phyloP scores from a whole-genome alignment of 345 rosid genomes.

The Excoecaria agallocha region DNA sequence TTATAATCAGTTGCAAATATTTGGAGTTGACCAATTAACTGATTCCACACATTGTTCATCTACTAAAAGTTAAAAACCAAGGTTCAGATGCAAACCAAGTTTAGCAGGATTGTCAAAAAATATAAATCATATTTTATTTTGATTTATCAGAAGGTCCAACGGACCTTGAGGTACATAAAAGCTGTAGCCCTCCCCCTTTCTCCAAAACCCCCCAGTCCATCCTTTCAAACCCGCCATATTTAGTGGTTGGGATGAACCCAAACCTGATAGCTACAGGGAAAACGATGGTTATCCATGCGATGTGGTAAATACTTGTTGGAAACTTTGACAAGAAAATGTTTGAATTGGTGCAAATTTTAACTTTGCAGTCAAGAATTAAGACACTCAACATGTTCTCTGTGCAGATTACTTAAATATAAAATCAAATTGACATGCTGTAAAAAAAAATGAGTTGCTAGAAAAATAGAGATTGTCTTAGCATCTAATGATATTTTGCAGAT shows the following conservation, averaged over 20 bases:
- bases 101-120: not conserved
- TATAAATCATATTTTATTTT: not conserved
- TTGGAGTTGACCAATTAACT: not conserved
- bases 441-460: not conserved
- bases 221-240: no score
- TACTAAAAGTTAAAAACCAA: not conserved
- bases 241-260: no score
- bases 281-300: not conserved
- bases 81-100: not conserved
- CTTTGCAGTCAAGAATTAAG: not conserved
- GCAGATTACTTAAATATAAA: not conserved
- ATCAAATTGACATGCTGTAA: not conserved
- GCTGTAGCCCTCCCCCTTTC: not conserved
- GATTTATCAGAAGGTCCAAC: not conserved
- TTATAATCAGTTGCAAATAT: not conserved
- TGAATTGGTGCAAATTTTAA: not conserved
- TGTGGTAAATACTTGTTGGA: not conserved
- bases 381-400: not conserved
- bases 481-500: not conserved
- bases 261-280: no score
- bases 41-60: not conserved
- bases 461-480: not conserved
- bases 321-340: not conserved
- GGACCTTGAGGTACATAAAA: not conserved
- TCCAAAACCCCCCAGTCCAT: no score